These are phyloP conservation scores for Angomonas ambiguus DNA, from an alignment of 208 protist genomes.

Conservation along the genomic window DNA sequence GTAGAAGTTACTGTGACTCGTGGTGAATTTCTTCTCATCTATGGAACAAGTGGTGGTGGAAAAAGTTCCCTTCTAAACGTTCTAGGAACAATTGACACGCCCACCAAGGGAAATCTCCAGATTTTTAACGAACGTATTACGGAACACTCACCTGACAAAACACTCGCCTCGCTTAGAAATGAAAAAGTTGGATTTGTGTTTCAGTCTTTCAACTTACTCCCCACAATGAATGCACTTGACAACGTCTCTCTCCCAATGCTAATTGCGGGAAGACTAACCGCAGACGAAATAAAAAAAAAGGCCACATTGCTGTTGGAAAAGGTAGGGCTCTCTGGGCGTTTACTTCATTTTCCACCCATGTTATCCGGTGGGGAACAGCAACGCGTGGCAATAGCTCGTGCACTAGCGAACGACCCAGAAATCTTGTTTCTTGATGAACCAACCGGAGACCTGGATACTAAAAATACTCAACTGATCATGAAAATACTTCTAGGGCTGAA, in stretches of 20 bases:
- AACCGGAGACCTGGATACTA: slow-evolving; percentile 95
- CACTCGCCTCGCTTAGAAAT: slow-evolving; percentile 66
- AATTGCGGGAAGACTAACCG: slow-evolving; percentile 70
- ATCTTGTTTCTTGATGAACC: slow-evolving; percentile 95
- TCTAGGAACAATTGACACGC: slow-evolving; percentile 96
- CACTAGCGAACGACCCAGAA: slow-evolving; percentile 93
- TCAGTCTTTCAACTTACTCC: slow-evolving; percentile 96
- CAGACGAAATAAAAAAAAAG: slow-evolving; percentile 52
- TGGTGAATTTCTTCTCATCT: slow-evolving; percentile 94
- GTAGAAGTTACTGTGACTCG: slow-evolving; percentile 81
- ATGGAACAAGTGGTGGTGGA: slow-evolving; percentile 94
- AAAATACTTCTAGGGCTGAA: slow-evolving; percentile 92
- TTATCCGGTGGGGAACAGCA: slow-evolving; percentile 96
- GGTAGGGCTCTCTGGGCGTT: slow-evolving; percentile 86
- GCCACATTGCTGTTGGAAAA: slow-evolving; percentile 69
- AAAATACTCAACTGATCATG: slow-evolving; percentile 94
- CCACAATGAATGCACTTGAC: slow-evolving; percentile 90
- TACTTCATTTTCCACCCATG: slow-evolving; percentile 90
- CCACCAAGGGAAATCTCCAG: slow-evolving; percentile 93
- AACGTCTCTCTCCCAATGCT: slow-evolving; percentile 97
- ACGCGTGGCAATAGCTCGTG: slow-evolving; percentile 93
- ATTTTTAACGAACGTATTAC: slow-evolving; percentile 82
- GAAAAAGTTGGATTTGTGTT: slow-evolving; percentile 93
- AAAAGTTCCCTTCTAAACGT: slow-evolving; percentile 97
- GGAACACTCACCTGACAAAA: slow-evolving; percentile 64